Base-by-base conservation (phyloP, 495 filamentous ascomycete species). In the Aspergillus ellipticus region DNA sequence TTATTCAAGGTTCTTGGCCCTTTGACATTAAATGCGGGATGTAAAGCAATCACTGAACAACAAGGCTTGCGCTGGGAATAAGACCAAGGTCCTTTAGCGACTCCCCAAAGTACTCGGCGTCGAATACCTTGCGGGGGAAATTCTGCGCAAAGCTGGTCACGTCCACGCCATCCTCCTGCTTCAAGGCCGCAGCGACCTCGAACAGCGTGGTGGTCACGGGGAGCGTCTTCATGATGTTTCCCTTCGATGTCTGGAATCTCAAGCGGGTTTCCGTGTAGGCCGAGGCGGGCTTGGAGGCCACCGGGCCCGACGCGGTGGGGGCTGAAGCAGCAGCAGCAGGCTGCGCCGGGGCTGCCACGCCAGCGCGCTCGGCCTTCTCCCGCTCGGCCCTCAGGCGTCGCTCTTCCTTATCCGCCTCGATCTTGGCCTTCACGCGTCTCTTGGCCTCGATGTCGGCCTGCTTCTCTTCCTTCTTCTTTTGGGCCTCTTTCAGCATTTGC, bases 41-140 rank as follows among this genome's bases (percentile, higher is more conserved):
- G 35, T 39, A 39, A n/a, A 15, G 11, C 21, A 43, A 60, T 72
- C 52, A 79, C 62, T 86, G 82, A 37, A 94, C 82, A 58, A 96
- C 83, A 54, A 99, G 76, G 53, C 86, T 91, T 51, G 92, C 92
- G 60, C 89, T 96, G 9, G 94, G 94, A 11, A 90, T 85, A 56
- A 97, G 73, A 11, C 90, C 91, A 21, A 95, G 88, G 68, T 99
- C 95, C 73, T 94, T 94, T 56, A 99, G 69, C 15, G 92, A 91
- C 77, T 90, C 85, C 8, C 89, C 88, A 66, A 96, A 96, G 68
- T 94, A 96, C 5, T 89, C 76, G 21, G 76, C 71, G 37, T 88
- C 81, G 57, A 86, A 99, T 0, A 85, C 79, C 75, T 97, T 97
- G 65, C 79, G 84, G 6, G 94, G 94, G 66, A 92, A 97, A 22